Conservation (phyloP, 2,329 filamentous ascomycete species). For the Epichloe elymi region DNA sequence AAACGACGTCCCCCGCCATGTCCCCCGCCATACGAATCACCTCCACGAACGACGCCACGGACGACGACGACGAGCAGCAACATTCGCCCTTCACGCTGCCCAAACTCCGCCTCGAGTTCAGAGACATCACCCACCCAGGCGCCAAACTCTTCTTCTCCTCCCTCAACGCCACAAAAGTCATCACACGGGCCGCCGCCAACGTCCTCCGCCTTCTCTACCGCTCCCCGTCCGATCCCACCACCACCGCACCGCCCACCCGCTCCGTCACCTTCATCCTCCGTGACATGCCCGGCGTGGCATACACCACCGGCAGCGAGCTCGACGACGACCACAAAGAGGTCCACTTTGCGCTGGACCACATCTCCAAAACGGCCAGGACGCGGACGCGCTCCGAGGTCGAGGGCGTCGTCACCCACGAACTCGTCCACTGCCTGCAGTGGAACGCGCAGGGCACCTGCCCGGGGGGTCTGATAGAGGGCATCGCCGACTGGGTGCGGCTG, state of each 20-base stretch:
- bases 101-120: slow-evolving; percentile 46
- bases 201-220: slow-evolving; percentile 64
- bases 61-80: not conserved
- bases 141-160: slow-evolving; percentile 52
- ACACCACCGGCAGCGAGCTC: slow-evolving; percentile 68
- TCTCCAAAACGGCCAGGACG: slow-evolving; percentile 33
- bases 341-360: slow-evolving; percentile 70
- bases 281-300: slow-evolving; percentile 72
- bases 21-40: slow-evolving; percentile 12
- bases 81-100: slow-evolving; percentile 28
- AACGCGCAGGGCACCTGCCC: slow-evolving; percentile 49
- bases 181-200: slow-evolving; percentile 49
- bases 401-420: slow-evolving; percentile 81
- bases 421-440: slow-evolving; percentile 91
- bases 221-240: slow-evolving; percentile 26
- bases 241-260: slow-evolving; percentile 49
- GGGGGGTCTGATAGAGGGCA: slow-evolving; percentile 77
- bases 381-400: slow-evolving; percentile 50
- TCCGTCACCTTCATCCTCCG: slow-evolving; percentile 76
- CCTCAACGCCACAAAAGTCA: slow-evolving; percentile 47
- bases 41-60: not conserved
- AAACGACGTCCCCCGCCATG: slow-evolving; percentile 9
- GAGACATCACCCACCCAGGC: slow-evolving; percentile 46
- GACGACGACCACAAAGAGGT: slow-evolving; percentile 88
- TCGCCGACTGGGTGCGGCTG: slow-evolving; percentile 86